These are phyloP conservation scores for Mimosa pudica DNA, from an alignment of 306 rosid species.

Conservation along the genomic window DNA sequence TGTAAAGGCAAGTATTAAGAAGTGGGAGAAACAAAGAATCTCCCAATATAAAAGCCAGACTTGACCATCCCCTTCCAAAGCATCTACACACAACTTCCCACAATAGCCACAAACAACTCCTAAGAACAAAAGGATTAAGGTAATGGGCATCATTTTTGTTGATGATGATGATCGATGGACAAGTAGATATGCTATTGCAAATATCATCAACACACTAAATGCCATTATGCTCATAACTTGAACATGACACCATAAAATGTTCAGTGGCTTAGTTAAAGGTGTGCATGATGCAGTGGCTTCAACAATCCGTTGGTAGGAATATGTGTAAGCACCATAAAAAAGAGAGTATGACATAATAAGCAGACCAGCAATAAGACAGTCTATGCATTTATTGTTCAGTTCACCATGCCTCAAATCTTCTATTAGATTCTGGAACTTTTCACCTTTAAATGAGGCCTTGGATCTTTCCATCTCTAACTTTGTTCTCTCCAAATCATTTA, in stretches of 20 bases:
- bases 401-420: conserved; percentile 72
- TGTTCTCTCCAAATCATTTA: conserved; percentile 61
- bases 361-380: conserved; percentile 83
- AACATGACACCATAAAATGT: conserved; percentile 59
- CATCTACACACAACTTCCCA: conserved; percentile 78
- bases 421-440: conserved; percentile 71
- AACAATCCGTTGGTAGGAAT: conserved; percentile 57
- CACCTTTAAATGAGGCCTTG: conserved; percentile 68
- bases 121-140: conserved; percentile 66
- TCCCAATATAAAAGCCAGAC: conserved; percentile 82
- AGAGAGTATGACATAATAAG: conserved; percentile 67
- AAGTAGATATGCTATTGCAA: conserved; percentile 56
- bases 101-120: conserved; percentile 72
- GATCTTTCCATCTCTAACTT: conserved; percentile 71
- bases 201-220: conserved; percentile 63
- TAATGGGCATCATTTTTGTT: conserved; percentile 67
- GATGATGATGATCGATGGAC: conserved; percentile 59
- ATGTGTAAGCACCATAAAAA: conserved; percentile 66
- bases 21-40: conserved; percentile 63
- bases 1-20: conserved; percentile 53
- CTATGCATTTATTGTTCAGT: conserved; percentile 66
- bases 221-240: conserved; percentile 63
- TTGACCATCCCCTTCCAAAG: conserved; percentile 80
- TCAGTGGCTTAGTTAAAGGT: conserved; percentile 61
- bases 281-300: conserved; percentile 76